phyloP scores from a whole-genome alignment of 2,329 filamentous ascomycete genomes.

The Cercospora sp. region DNA sequence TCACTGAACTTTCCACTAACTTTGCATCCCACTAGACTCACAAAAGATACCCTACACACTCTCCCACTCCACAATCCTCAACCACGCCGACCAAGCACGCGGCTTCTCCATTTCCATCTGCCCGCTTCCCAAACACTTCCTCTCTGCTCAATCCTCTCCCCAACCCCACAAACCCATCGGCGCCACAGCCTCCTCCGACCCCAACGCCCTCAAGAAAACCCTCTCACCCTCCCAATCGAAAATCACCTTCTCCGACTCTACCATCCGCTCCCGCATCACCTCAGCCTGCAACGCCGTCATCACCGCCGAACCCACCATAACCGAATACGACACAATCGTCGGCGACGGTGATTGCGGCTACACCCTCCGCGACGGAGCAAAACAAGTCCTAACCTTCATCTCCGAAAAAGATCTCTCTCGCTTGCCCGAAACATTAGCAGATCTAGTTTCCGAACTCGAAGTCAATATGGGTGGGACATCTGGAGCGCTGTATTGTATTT shows the following conservation, averaged over 20 bases:
- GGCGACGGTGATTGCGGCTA: constrained; percentile 42
- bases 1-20: neutral
- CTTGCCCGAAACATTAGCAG: constrained; percentile 32
- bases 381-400: constrained; percentile 40
- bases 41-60: constrained; percentile 36
- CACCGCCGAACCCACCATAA: constrained; percentile 39
- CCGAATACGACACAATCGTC: constrained; percentile 41
- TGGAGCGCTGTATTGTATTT: constrained; percentile 41
- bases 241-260: constrained; percentile 35
- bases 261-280: constrained; percentile 33
- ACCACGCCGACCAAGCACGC: constrained; percentile 34
- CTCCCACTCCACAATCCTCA: constrained; percentile 39
- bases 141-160: constrained; percentile 31
- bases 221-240: constrained; percentile 23
- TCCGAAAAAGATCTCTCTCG: constrained; percentile 31
- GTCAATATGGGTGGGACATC: constrained; percentile 41
- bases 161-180: constrained; percentile 24
- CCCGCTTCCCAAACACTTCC: constrained; percentile 31
- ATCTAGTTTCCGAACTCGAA: constrained; percentile 38
- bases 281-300: constrained; percentile 39
- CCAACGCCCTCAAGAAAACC: constrained; percentile 11
- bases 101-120: constrained; percentile 40
- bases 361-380: constrained; percentile 40
- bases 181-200: constrained; percentile 14
- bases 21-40: constrained; percentile 25